These are phyloP conservation scores for Tricholoma terreum DNA, from an alignment of 768 basidiomycete species.

Conservation along the genomic window DNA sequence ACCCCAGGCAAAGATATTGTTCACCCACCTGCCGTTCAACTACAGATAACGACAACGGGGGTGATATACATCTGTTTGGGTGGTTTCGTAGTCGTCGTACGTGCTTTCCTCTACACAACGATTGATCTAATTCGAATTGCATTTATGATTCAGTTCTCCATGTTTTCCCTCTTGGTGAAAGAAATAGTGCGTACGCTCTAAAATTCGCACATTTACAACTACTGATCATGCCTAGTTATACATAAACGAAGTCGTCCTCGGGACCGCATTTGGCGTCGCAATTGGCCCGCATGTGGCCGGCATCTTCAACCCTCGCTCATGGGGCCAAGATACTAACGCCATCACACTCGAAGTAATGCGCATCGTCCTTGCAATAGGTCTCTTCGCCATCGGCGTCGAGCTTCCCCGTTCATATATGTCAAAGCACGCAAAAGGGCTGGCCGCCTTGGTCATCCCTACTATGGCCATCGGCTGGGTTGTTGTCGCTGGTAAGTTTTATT, in stretches of 20 bases:
- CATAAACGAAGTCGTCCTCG: slow-evolving; percentile 92
- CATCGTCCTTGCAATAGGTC: slow-evolving; percentile 78
- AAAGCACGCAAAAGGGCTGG: slow-evolving; percentile 68
- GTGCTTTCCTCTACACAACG: slow-evolving; percentile 43
- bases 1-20: slow-evolving; percentile 7
- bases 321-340: slow-evolving; percentile 42
- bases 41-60: slow-evolving; percentile 49
- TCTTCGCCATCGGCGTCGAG: slow-evolving; percentile 96
- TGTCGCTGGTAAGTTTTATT: slow-evolving; percentile 51
- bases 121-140: not conserved
- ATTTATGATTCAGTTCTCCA: slow-evolving; percentile 60
- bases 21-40: slow-evolving; percentile 26
- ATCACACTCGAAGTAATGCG: slow-evolving; percentile 57
- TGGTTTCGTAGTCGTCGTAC: slow-evolving; percentile 33
- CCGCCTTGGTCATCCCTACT: slow-evolving; percentile 75
- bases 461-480: slow-evolving; percentile 86
- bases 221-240: slow-evolving; percentile 49
- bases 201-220: not conserved
- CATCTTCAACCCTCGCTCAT: slow-evolving; percentile 74
- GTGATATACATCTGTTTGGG: slow-evolving; percentile 64
- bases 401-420: slow-evolving; percentile 83
- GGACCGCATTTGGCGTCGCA: slow-evolving; percentile 64
- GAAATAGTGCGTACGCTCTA: slow-evolving; percentile 53
- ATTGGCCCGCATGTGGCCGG: slow-evolving; percentile 73
- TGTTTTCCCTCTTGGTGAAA: slow-evolving; percentile 79